phyloP scores from a whole-genome alignment of 768 basidiomycete species.

The Amyloporia xantha region DNA sequence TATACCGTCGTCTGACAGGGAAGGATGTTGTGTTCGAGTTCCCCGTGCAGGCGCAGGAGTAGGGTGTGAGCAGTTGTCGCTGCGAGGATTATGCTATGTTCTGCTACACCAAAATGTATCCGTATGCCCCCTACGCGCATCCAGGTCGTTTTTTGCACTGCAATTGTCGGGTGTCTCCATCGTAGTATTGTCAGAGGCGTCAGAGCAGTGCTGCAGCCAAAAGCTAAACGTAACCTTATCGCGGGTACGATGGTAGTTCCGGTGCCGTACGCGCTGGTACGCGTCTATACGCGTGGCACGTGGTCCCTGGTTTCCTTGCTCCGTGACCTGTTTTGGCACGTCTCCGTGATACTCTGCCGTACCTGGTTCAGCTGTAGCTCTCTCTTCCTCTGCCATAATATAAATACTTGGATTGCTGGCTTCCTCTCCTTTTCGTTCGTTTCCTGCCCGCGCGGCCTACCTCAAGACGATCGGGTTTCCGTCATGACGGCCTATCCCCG shows the following conservation, averaged over 20 bases:
- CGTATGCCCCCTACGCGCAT: slow-evolving; percentile 23
- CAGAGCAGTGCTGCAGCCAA: too few species aligned
- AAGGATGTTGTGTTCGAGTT: slow-evolving; percentile 97
- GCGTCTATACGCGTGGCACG: slow-evolving; percentile 1
- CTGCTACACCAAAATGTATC: slow-evolving; percentile 28
- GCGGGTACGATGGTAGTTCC: slow-evolving; percentile 1
- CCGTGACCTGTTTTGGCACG: slow-evolving; percentile 8
- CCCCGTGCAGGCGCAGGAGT: slow-evolving; percentile 70
- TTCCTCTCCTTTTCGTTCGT: slow-evolving; percentile 31
- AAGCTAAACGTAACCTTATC: slow-evolving; percentile 1
- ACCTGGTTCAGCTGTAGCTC: slow-evolving; percentile 6
- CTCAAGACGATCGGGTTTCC: slow-evolving; percentile 21
- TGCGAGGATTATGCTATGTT: slow-evolving; percentile 17
- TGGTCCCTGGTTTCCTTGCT: background rate
- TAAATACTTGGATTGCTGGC: slow-evolving; percentile 25
- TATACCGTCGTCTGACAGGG: slow-evolving; percentile 92
- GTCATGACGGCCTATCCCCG: slow-evolving; percentile 52
- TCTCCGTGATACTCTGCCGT: slow-evolving; percentile 2
- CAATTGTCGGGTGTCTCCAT: background rate
- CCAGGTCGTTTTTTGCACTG: background rate
- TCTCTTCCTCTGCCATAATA: slow-evolving; percentile 27
- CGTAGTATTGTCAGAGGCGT: background rate
- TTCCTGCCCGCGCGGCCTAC: slow-evolving; percentile 34
- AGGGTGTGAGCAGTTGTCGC: slow-evolving; percentile 34
- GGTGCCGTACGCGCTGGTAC: background rate